Percentiles rank a stretch among this genome's conserved stretches.
These are phyloP conservation scores for Multifurca ochricompacta DNA, from an alignment of 768 basidiomycete genomes.

Conservation along the genomic window DNA sequence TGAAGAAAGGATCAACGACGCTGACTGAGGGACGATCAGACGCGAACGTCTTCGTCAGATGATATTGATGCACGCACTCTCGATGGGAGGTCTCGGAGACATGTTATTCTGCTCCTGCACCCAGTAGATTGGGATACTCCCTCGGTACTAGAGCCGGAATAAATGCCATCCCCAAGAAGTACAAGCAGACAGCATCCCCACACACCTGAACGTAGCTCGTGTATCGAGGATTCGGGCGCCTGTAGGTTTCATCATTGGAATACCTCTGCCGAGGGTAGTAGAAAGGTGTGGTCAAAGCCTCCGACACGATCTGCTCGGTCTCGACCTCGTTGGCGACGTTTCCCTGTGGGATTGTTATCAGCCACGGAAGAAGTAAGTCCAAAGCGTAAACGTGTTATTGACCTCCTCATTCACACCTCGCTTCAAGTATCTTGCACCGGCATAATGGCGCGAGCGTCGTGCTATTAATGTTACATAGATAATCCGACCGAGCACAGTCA, in stretches of 20 bases:
- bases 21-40: constrained; percentile 47
- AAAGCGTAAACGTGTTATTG: background rate
- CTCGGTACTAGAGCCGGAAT: constrained; percentile 57
- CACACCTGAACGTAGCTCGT: constrained; percentile 89
- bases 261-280: constrained; percentile 53
- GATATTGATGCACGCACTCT: constrained; percentile 50
- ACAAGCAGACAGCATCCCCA: background rate
- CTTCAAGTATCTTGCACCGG: constrained; percentile 90
- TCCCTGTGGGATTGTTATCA: constrained; percentile 44
- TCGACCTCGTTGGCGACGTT: constrained; percentile 99
- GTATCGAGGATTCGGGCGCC: constrained; percentile 71
- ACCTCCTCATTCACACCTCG: constrained; percentile 94
- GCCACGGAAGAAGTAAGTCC: background rate
- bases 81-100: constrained; percentile 91
- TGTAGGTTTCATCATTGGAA: constrained; percentile 26
- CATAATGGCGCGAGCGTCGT: constrained; percentile 87
- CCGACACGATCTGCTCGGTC: constrained; percentile 94
- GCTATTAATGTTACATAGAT: constrained; percentile 95
- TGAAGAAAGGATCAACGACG: constrained; percentile 91
- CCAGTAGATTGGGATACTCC: constrained; percentile 96
- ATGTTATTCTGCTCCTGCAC: constrained; percentile 88
- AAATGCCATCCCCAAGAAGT: background rate
- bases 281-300: constrained; percentile 83
- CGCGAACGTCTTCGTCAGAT: background rate
- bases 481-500: constrained; percentile 83